These are phyloP conservation scores for Zizania palustris DNA, from an alignment of 202 grass and related monocot genomes.

Conservation along the genomic window DNA sequence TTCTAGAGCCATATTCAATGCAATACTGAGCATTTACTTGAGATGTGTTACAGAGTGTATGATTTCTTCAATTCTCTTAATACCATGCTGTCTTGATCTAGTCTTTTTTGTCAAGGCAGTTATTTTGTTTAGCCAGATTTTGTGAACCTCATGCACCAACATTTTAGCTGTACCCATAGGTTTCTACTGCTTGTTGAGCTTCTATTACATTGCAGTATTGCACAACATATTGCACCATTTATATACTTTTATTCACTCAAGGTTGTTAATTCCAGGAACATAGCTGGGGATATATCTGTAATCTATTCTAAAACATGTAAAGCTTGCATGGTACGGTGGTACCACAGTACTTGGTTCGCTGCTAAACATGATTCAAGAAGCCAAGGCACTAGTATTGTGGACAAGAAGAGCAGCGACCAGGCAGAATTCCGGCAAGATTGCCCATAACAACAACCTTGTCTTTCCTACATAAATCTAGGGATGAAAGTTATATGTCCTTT, in stretches of 20 bases:
- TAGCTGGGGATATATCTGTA: neutral
- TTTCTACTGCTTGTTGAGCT: neutral
- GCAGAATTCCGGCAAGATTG: too few relatives aligned
- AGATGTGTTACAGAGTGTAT: conserved; percentile 4
- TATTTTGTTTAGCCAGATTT: neutral
- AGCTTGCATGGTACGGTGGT: conserved; percentile 6
- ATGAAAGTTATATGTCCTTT: neutral
- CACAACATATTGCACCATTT: neutral
- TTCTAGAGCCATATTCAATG: conserved; percentile 11
- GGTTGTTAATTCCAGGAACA: neutral
- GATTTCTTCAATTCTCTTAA: conserved; percentile 17
- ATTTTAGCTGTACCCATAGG: neutral
- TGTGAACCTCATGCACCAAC: neutral
- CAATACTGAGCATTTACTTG: conserved; percentile 5
- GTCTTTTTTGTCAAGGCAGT: neutral
- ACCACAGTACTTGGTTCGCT: neutral
- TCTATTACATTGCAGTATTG: neutral
- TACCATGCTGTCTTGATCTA: neutral
- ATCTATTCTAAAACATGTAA: conserved; percentile 3
- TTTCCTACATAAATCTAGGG: conserved; percentile 54
- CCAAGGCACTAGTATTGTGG: too few relatives aligned
- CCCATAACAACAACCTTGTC: too few relatives aligned
- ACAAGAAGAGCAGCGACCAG: too few relatives aligned
- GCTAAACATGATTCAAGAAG: too few relatives aligned
- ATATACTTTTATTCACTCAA: neutral